Evolutionary conservation across 495 filamentous ascomycete genomes (phyloP).

Genomic region (Neurospora cerealis): DNA sequence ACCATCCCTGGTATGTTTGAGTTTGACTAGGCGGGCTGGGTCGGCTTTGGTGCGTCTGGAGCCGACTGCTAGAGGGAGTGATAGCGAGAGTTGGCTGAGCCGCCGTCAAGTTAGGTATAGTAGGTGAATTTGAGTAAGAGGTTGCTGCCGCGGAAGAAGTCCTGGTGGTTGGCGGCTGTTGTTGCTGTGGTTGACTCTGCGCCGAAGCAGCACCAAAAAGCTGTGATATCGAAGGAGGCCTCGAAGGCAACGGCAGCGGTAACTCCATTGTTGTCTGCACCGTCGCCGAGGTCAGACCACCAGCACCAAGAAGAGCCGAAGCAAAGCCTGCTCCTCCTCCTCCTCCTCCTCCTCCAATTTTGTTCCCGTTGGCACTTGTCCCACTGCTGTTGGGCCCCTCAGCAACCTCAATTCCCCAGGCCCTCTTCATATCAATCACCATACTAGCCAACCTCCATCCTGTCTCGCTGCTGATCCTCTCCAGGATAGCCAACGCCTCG

Average conservation of each 20-base stretch:
- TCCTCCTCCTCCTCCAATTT: background rate
- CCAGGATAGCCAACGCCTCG: slow-evolving; percentile 71
- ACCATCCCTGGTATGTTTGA: background rate
- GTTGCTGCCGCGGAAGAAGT: background rate
- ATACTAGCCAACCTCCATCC: slow-evolving; percentile 68
- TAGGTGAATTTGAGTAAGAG: background rate
- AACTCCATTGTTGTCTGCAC: background rate
- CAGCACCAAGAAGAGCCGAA: slow-evolving; percentile 2
- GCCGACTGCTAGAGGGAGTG: background rate
- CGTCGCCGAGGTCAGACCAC: background rate
- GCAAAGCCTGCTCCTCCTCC: background rate
- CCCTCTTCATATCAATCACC: slow-evolving; percentile 55
- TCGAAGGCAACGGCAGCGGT: background rate
- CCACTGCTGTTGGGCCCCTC: too few relatives aligned
- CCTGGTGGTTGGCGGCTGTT: background rate
- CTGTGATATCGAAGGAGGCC: background rate
- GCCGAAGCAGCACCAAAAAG: background rate
- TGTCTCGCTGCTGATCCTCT: slow-evolving; percentile 62
- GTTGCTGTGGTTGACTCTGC: background rate
- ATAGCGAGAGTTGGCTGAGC: background rate
- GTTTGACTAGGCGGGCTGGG: background rate
- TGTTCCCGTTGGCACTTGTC: background rate
- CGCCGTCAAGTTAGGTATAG: background rate
- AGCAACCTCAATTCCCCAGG: slow-evolving; percentile 41
- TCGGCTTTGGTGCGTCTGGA: background rate